phyloP scores from a whole-genome alignment of 2,329 filamentous ascomycete genomes.

The Canariomyces notabilis region DNA sequence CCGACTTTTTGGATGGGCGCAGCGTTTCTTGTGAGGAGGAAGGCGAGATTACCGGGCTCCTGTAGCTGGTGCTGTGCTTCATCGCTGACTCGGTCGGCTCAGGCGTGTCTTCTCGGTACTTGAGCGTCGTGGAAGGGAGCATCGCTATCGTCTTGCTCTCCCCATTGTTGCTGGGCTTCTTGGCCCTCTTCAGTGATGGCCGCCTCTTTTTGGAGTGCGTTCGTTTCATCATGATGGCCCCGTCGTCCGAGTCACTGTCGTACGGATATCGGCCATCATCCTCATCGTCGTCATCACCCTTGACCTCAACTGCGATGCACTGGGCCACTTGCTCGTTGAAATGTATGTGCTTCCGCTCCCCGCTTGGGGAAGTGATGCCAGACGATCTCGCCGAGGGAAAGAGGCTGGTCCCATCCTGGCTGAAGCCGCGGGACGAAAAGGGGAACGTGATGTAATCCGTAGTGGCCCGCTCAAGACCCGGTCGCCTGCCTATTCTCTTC shows the following conservation, averaged over 20 bases:
- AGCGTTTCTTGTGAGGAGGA: conserved; percentile 81
- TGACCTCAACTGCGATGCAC: conserved; percentile 87
- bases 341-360: conserved; percentile 79
- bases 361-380: conserved; percentile 57
- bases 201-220: conserved; percentile 50
- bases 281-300: conserved; percentile 71
- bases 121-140: conserved; percentile 80
- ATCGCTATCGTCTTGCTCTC: conserved; percentile 85
- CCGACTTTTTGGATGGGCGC: conserved; percentile 62
- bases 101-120: conserved; percentile 73
- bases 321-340: conserved; percentile 96
- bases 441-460: conserved; percentile 66
- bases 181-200: conserved; percentile 44
- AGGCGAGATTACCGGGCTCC: conserved; percentile 56
- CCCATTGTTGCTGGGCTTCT: conserved; percentile 33
- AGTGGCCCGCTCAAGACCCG: conserved; percentile 55
- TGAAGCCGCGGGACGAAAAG: conserved; percentile 57
- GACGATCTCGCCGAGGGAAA: conserved; percentile 66
- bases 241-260: conserved; percentile 69
- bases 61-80: conserved; percentile 51
- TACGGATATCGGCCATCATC: conserved; percentile 41
- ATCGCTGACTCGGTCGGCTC: conserved; percentile 59
- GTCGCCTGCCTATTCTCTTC: conserved; percentile 41
- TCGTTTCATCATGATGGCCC: conserved; percentile 76
- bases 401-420: conserved; percentile 58